Evolutionary conservation across 2,329 filamentous ascomycete genomes (phyloP).

Genomic region (Dissoconium aciculare): DNA sequence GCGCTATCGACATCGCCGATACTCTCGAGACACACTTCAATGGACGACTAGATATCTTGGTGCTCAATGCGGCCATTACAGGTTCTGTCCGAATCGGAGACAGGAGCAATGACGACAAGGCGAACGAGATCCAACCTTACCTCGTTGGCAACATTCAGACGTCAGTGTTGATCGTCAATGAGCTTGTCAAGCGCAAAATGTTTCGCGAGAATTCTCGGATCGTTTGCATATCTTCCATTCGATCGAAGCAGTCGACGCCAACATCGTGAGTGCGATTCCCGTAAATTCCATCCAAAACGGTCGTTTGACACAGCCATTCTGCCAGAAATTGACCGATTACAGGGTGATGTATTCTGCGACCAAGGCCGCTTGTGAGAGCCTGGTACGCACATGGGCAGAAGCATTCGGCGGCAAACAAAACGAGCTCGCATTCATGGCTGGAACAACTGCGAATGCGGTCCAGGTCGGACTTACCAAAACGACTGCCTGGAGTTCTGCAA

Average conservation of each 20-base stretch:
- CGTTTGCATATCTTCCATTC: conserved; percentile 10
- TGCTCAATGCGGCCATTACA: conserved; percentile 15
- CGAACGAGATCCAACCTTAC: conserved; percentile 4
- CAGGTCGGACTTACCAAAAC: conserved; percentile 3
- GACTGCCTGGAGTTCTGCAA: conserved; percentile 9
- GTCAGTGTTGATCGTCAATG: conserved; percentile 15
- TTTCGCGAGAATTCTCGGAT: conserved; percentile 14
- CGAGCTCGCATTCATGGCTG: conserved; percentile 5
- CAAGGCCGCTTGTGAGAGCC: conserved; percentile 15
- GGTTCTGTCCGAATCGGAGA: conserved; percentile 8
- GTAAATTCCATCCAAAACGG: too few species aligned
- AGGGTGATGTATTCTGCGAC: conserved; percentile 8
- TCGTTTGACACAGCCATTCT: too few species aligned
- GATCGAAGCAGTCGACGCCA: conserved; percentile 5
- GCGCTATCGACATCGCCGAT: conserved; percentile 5
- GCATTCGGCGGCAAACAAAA: conserved; percentile 11
- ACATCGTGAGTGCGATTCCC: conserved; percentile 1
- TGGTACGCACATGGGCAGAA: conserved; percentile 16
- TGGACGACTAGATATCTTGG: conserved; percentile 16
- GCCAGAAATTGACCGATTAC: background rate
- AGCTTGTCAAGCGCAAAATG: conserved; percentile 9
- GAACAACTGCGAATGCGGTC: conserved; percentile 1
- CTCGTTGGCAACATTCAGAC: conserved; percentile 17
- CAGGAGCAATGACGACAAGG: conserved; percentile 9
- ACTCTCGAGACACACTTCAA: conserved; percentile 10